Evolutionary conservation across 179 eudicot genomes (phyloP), one percentile per base, ranked within the genome.

Genomic region (Patellifolia procumbens): DNA sequence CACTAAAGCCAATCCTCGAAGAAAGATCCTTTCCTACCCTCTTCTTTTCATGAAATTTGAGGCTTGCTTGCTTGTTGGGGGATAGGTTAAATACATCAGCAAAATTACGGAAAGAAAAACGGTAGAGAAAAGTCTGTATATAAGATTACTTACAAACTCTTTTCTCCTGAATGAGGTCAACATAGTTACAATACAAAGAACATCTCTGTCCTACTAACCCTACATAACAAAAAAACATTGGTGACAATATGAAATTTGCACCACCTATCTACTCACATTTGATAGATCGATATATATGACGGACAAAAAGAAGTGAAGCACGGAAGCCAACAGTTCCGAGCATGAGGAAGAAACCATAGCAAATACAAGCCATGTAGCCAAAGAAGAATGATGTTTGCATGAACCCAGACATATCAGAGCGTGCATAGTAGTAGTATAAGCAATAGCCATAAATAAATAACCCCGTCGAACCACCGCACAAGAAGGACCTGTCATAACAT

Each of bases 291-390:
- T 85, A 85, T 55, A 85, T 85, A 74, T 82, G 87, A 73, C 87
- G 87, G 62, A 85, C 85, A 55, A 85, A 85, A 52, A 85, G 71
- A 28, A 85, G 81, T 59, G 87, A 71, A 37, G 87, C 85, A 32
- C 83, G 87, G 85, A 85, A 85, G 65, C 87, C 87, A 62, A 85
- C 87, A 19, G 79, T 72, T 74, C 87, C 87, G 43, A 85, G 87
- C 87, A 85, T 85, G 75, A 85, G 87, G 85, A 85, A 85, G 85
- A 85, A 85, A 63, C 87, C 85, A 24, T 85, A 85, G 68, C 87
- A 82, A 69, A 85, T 85, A 76, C 87, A 85, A 20, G 87, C 87
- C 87, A 85, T 85, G 83, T 85, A 85, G 22, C 87, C 87, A 15
- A 85, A 85, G 85, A 85, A 85, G 66, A 82, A 82, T 9, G 87